Evolutionary conservation across 1,284 basidiomycete species (phyloP).

Genomic region (Apiotrichum akiyoshidainum): DNA sequence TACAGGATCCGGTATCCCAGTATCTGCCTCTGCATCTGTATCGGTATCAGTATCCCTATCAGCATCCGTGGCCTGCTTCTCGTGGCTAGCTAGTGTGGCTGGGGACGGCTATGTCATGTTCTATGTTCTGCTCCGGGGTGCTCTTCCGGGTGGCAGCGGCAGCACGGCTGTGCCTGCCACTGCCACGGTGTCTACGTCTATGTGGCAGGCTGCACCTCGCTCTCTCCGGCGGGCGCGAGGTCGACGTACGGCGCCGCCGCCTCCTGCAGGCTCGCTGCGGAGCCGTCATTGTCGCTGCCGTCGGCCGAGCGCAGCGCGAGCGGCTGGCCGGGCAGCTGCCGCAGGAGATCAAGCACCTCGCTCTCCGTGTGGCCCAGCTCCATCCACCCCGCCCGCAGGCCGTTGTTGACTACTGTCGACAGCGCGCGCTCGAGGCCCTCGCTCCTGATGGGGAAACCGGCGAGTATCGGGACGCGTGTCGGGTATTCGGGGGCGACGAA

Average conservation of each 20-base stretch:
- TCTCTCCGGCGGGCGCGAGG: neutral
- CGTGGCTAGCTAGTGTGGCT: too few relatives aligned
- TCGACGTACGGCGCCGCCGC: neutral
- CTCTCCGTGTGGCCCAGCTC: slow-evolving; percentile 35
- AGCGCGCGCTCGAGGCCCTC: slow-evolving; percentile 62
- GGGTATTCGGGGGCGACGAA: too few relatives aligned
- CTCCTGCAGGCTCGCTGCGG: too few relatives aligned
- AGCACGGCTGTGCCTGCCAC: too few relatives aligned
- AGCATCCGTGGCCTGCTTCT: too few relatives aligned
- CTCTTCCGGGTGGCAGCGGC: too few relatives aligned
- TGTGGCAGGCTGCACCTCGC: neutral
- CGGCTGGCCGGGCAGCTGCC: slow-evolving; percentile 18
- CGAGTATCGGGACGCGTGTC: neutral
- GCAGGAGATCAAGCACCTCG: slow-evolving; percentile 26
- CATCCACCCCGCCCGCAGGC: slow-evolving; percentile 63
- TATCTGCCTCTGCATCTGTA: too few relatives aligned
- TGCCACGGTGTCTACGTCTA: neutral
- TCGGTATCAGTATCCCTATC: too few relatives aligned
- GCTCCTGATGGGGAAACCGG: slow-evolving; percentile 29
- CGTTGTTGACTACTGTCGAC: slow-evolving; percentile 68
- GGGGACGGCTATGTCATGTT: too few relatives aligned
- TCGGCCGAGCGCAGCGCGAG: slow-evolving; percentile 14
- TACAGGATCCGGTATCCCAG: too few relatives aligned
- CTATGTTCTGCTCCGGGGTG: too few relatives aligned
- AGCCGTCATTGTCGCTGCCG: slow-evolving; percentile 2